Evolutionary conservation across 1,284 basidiomycete species (phyloP).

Genomic region (Ganoderma multipileum): DNA sequence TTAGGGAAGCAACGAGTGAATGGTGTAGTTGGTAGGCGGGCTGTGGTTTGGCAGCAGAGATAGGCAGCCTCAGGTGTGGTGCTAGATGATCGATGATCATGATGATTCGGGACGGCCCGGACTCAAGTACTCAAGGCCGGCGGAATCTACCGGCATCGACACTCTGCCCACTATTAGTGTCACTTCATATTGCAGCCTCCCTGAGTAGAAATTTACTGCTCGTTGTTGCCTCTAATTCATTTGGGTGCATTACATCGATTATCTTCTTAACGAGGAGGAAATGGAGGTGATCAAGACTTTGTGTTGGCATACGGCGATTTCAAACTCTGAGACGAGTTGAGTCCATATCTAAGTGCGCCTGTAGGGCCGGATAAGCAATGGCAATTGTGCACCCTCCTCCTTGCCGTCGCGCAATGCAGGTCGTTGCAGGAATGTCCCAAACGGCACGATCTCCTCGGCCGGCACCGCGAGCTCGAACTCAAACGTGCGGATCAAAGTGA

Average conservation of each 20-base stretch:
- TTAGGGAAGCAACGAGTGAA: neutral
- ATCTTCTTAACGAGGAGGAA: too few relatives aligned
- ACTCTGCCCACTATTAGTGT: neutral
- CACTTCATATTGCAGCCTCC: too few relatives aligned
- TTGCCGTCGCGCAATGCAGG: conserved; percentile 24
- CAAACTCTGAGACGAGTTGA: too few relatives aligned
- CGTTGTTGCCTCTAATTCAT: too few relatives aligned
- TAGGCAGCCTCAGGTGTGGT: too few relatives aligned
- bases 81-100: too few relatives aligned
- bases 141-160: neutral
- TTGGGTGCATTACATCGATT: too few relatives aligned
- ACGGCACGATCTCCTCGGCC: conserved; percentile 28
- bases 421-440: conserved; percentile 26
- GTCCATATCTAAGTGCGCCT: neutral
- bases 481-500: conserved; percentile 62
- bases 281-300: too few relatives aligned
- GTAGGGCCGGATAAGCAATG: conserved; percentile 27
- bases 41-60: too few relatives aligned
- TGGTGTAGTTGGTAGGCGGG: neutral
- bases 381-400: conserved; percentile 29
- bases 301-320: too few relatives aligned
- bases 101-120: neutral
- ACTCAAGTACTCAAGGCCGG: too few relatives aligned
- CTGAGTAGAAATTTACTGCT: too few relatives aligned
- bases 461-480: conserved; percentile 60